Evolutionary conservation across 495 filamentous ascomycete genomes (phyloP), one percentile per base, ranked within the genome.

Genomic region (Penicillium steckii): DNA sequence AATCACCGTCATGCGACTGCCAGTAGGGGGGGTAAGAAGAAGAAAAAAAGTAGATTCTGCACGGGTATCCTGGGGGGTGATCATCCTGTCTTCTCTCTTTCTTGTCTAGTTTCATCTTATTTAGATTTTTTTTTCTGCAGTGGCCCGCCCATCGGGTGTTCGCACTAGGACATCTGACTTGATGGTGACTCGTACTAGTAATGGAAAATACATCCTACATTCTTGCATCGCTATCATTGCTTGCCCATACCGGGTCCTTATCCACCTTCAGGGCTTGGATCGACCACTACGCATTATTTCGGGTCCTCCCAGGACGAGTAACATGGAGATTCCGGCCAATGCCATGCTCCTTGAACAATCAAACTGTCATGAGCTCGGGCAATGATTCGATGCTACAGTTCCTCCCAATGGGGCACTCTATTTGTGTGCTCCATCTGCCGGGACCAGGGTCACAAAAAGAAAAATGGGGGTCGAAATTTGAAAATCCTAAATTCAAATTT

Each of bases 21-120:
- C 5, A 27, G 33, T 61, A 63, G 64, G 40, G 22, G 17, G 38
- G 38, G 18, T 17, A 23, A 21, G 21, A 40, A 40, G 35, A 40
- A 18, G 18, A 40, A 21, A 41, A 23, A 41, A 46, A 29, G 35
- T 35, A 30, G 50, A 46, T 44, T 67, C 66, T 72, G 67, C 67
- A 72, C 65, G 60, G 61, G 52, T 66, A 64, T 66, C 40, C 65
- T 51, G 61, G 65, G 53, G 60, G 63, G 55, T 62, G 65, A 72
- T 74, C 69, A 58, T 65, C 56, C 33, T 37, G 12, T 37, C 33
- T 37, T 57, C 54, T 19, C 53, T 63, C 63, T 58, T 65, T 67
- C 63, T 52, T 61, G 56, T 61, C 57, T 71, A 65, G 68, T 69
- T 68, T 61, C 66, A 67, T 67, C 65, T 71, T 70, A 68, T 67